A percentile compares a stretch with the other conserved stretches of the same genome.
These are phyloP conservation scores for Pulveroboletus sp. DNA, from an alignment of 768 basidiomycete genomes.

Conservation along the genomic window DNA sequence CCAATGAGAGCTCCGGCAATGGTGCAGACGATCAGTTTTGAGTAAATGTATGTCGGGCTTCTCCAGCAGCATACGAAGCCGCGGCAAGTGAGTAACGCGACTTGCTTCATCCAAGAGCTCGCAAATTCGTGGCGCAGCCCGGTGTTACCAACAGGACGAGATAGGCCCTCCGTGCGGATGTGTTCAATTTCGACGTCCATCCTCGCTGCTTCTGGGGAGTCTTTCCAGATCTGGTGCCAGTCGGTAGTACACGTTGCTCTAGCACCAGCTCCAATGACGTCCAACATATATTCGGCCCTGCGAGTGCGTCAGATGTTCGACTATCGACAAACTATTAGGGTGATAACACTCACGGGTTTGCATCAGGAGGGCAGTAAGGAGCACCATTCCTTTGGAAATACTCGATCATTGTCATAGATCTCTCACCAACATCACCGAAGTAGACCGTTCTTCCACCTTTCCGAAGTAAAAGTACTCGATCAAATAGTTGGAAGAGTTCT, in stretches of 20 bases:
- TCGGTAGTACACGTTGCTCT: conserved; percentile 41
- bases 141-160: conserved; percentile 19
- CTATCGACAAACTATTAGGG: background rate
- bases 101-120: conserved; percentile 38
- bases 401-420: conserved; percentile 17
- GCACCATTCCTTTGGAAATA: conserved; percentile 28
- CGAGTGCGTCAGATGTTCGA: background rate
- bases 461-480: conserved; percentile 47
- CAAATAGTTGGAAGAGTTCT: conserved; percentile 49
- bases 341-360: conserved; percentile 21
- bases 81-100: conserved; percentile 30
- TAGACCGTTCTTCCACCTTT: conserved; percentile 64
- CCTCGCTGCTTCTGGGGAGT: conserved; percentile 37
- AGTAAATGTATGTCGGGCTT: conserved; percentile 37
- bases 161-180: conserved; percentile 38
- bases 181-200: conserved; percentile 41
- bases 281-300: conserved; percentile 47
- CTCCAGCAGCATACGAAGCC: conserved; percentile 37
- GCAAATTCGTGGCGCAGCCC: conserved; percentile 32
- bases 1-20: conserved; percentile 37
- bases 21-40: conserved; percentile 38
- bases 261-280: conserved; percentile 55
- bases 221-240: conserved; percentile 50
- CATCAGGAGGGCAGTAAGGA: conserved; percentile 11
- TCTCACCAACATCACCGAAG: conserved; percentile 45